Percentiles rank a stretch among this genome's conserved stretches.
phyloP scores from a whole-genome alignment of 208 protist species.

The Leishmania tarentolae region DNA sequence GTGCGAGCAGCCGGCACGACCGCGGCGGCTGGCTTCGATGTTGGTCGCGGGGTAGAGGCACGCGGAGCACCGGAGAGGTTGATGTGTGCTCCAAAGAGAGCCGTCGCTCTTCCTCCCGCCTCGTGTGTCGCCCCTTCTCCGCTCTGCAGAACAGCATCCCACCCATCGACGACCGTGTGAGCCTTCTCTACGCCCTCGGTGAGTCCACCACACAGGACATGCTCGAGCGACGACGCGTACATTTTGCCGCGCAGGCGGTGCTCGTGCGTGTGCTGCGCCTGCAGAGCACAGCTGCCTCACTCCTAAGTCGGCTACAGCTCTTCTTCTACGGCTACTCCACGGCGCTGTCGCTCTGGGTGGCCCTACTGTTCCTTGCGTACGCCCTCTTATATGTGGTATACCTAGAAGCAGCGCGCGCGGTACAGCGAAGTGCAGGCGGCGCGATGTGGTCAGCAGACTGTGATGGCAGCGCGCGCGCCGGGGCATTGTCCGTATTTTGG shows the following conservation, averaged over 20 bases:
- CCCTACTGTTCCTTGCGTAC: constrained; percentile 23
- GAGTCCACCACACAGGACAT: constrained; percentile 40
- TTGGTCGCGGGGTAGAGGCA: background rate
- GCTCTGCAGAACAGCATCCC: constrained; percentile 17
- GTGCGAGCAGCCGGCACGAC: background rate
- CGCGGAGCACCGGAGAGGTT: background rate
- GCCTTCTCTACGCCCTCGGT: constrained; percentile 47
- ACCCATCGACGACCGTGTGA: constrained; percentile 26
- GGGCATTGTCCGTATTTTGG: background rate
- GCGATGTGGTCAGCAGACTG: background rate
- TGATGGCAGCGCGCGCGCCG: background rate
- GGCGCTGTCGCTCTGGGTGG: constrained; percentile 43
- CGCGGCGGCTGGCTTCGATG: background rate
- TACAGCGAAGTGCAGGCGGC: background rate
- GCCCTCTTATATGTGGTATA: constrained; percentile 24
- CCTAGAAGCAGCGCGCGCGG: constrained; percentile 2
- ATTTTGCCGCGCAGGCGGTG: constrained; percentile 46
- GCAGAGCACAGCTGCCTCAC: constrained; percentile 38
- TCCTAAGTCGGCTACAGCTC: constrained; percentile 48
- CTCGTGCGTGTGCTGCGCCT: constrained; percentile 48
- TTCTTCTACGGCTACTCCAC: constrained; percentile 53
- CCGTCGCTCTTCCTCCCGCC: constrained; percentile 1
- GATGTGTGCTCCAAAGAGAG: background rate
- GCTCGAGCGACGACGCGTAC: constrained; percentile 42
- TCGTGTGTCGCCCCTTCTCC: constrained; percentile 10